These are phyloP conservation scores for Scleroderma bovista DNA, from an alignment of 768 basidiomycete genomes.

Conservation along the genomic window DNA sequence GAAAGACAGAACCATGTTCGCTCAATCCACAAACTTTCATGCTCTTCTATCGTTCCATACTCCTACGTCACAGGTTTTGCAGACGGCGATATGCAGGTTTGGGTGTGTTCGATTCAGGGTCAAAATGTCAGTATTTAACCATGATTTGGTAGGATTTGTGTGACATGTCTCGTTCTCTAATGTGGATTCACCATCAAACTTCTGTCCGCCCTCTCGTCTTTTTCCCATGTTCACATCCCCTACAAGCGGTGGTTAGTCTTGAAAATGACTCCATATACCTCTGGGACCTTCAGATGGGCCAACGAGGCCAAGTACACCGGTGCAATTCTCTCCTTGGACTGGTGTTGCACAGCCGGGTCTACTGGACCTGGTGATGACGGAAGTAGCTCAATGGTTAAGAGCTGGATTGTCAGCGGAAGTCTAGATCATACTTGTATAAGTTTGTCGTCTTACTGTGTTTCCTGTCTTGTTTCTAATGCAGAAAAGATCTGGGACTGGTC, in stretches of 20 bases:
- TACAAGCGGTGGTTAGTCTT: constrained; percentile 65
- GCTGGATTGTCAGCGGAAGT: constrained; percentile 79
- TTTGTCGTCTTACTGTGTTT: constrained; percentile 16
- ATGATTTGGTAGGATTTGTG: constrained; percentile 55
- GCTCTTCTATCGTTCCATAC: constrained; percentile 60
- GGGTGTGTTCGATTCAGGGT: constrained; percentile 43
- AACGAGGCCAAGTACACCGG: constrained; percentile 66
- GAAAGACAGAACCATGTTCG: constrained; percentile 64
- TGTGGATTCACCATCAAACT: constrained; percentile 65
- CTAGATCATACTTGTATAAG: constrained; percentile 76
- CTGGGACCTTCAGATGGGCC: constrained; percentile 79
- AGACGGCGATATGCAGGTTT: constrained; percentile 75
- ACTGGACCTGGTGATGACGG: constrained; percentile 11
- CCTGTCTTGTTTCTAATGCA: constrained; percentile 1
- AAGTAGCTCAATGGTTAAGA: constrained; percentile 27
- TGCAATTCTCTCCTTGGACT: constrained; percentile 69
- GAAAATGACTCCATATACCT: constrained; percentile 69
- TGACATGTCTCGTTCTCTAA: constrained; percentile 60
- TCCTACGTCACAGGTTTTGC: constrained; percentile 79
- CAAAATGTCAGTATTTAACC: not conserved
- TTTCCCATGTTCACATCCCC: constrained; percentile 62
- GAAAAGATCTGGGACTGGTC: constrained; percentile 69
- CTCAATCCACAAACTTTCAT: constrained; percentile 64
- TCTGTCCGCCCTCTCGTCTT: constrained; percentile 66
- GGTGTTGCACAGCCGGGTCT: constrained; percentile 41